These are phyloP conservation scores for Neobulgaria alba DNA, from an alignment of 2,329 filamentous ascomycete genomes.

Conservation along the genomic window DNA sequence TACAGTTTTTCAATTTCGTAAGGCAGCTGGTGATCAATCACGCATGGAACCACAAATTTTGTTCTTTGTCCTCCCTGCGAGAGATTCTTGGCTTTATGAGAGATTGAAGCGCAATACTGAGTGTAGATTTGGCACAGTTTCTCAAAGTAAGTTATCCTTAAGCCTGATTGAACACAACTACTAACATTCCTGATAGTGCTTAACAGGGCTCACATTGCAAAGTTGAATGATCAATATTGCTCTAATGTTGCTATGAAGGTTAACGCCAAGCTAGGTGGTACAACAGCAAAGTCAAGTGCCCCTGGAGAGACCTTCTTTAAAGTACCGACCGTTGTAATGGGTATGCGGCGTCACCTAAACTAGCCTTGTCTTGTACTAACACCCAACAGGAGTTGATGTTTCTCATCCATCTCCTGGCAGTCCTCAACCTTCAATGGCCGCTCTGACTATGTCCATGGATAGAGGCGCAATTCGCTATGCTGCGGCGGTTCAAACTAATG, in stretches of 20 bases:
- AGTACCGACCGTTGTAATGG: conserved; percentile 66
- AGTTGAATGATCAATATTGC: conserved; percentile 72
- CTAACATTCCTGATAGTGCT: conserved; percentile 43
- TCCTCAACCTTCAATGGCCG: conserved; percentile 66
- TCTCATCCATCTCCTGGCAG: conserved; percentile 71
- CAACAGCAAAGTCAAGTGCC: conserved; percentile 43
- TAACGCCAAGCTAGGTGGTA: conserved; percentile 87
- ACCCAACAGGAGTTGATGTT: conserved; percentile 67
- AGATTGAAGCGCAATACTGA: conserved; percentile 86
- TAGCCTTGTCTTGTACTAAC: neutral
- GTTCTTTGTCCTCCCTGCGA: conserved; percentile 67
- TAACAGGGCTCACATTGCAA: conserved; percentile 59
- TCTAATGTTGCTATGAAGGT: conserved; percentile 96
- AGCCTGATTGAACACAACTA: neutral
- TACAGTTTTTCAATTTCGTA: conserved; percentile 10
- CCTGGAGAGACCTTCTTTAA: conserved; percentile 32
- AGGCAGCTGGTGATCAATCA: conserved; percentile 14
- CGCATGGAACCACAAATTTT: conserved; percentile 57
- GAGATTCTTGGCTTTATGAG: conserved; percentile 65
- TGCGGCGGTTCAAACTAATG: conserved; percentile 75
- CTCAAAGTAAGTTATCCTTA: conserved; percentile 45
- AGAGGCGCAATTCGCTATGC: conserved; percentile 63
- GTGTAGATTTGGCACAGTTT: conserved; percentile 72
- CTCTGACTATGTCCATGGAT: conserved; percentile 78
- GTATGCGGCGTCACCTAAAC: conserved; percentile 30